phyloP scores from a whole-genome alignment of 2,329 filamentous ascomycete species.

The Cladosporium sp. region DNA sequence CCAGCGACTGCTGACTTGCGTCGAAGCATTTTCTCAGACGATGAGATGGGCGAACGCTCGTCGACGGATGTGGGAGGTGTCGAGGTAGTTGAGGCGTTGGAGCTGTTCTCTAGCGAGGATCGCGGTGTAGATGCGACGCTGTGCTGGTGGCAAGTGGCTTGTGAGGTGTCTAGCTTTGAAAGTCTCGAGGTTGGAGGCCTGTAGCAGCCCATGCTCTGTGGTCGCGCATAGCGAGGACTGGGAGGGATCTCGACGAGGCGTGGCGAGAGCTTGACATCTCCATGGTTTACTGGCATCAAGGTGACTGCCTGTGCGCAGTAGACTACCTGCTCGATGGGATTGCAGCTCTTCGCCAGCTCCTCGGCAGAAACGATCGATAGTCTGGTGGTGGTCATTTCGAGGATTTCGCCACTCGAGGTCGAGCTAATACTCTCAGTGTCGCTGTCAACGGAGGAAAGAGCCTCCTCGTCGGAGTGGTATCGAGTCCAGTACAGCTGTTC shows the following conservation, averaged over 20 bases:
- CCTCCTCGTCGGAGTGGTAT: conserved; percentile 13
- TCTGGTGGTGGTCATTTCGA: conserved; percentile 8
- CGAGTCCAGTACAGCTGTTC: conserved; percentile 4
- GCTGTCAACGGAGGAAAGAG: conserved; percentile 9
- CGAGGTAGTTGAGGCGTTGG: conserved; percentile 4
- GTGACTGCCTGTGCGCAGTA: conserved; percentile 5
- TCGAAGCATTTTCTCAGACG: not conserved
- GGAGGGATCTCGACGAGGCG: conserved; percentile 11
- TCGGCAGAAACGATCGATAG: conserved; percentile 9
- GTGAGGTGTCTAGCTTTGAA: not conserved
- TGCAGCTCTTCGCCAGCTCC: conserved; percentile 3
- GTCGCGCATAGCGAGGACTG: not conserved
- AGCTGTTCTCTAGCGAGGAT: conserved; percentile 1
- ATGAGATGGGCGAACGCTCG: conserved; percentile 7
- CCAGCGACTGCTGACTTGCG: conserved; percentile 9
- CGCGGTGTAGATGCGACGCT: conserved; percentile 2
- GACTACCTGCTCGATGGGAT: not conserved
- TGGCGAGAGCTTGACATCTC: not conserved
- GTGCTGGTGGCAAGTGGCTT: not conserved
- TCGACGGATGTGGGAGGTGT: conserved; percentile 12
- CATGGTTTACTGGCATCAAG: conserved; percentile 5
- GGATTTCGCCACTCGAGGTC: conserved; percentile 12
- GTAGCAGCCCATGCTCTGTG: not conserved
- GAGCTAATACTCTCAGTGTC: conserved; percentile 10
- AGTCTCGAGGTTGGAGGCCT: not conserved